Base-by-base conservation (phyloP, 306 rosid genomes). In the Citrullus amarus region DNA sequence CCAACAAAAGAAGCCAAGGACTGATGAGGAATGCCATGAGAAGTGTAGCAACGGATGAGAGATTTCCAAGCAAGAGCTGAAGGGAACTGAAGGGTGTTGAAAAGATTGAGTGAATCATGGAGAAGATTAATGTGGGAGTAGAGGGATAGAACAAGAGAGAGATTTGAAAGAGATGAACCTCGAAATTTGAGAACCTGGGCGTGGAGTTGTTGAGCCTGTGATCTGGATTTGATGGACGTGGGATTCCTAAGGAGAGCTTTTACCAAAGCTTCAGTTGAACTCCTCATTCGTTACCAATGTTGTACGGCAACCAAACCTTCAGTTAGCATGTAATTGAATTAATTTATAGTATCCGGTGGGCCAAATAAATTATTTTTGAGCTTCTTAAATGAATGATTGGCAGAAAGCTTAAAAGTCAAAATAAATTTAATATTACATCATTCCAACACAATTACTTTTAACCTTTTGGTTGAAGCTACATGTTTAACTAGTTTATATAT, bases 21-120 rank as follows among this genome's bases (percentile, higher is more conserved):
- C 1, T 74, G 81, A 65, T 15, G 86, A 46, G 48, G 84, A 80
- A 89, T 82, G 70, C 84, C 90, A 39, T 90, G 90, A 60, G 79
- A 82, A 28, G 94, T 77, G 88, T 88, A 93, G 86, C 91, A 85
- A 84, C 85, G 86, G 85, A 92, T 88, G 38, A 94, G 46, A 63
- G 88, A 93, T 34, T 85, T 78, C 91, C 91, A 94, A 0, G 92
- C 90, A 7, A 80, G 86, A 38, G 90, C 58, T 14, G 92, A 57
- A 36, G 85, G 85, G n/a, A 83, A 86, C 2, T 66, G 90, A 36
- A 91, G 85, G 81, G 86, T 18, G 44, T 78, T 67, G 82, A 91
- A 91, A 88, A 91, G 68, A 63, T 68, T 79, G 34, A 82, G 79
- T 22, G 96, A 80, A 38, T 85, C 81, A 48, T 76, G 78, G 41